Evolutionary conservation across 2,329 filamentous ascomycete species (phyloP).

Genomic region (Chaetomium sp.): DNA sequence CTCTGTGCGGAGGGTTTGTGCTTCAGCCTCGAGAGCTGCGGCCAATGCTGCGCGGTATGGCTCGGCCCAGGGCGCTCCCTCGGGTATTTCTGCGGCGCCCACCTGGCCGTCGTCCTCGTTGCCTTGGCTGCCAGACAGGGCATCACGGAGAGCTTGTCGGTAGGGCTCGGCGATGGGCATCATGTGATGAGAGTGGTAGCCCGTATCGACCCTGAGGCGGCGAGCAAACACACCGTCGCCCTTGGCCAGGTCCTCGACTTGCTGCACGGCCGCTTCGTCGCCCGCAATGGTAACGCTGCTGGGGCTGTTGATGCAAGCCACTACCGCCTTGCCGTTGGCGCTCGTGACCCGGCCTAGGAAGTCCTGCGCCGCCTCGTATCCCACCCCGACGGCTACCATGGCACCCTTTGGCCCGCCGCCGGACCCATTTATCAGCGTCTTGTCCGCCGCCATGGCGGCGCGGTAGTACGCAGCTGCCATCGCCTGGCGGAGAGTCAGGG

Average conservation of each 20-base stretch:
- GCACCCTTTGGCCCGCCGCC: constrained; percentile 23
- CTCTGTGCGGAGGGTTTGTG: too few relatives aligned
- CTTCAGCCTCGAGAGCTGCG: too few relatives aligned
- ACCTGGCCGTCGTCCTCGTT: too few relatives aligned
- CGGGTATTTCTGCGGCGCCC: too few relatives aligned
- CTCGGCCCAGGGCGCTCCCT: too few relatives aligned
- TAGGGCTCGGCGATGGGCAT: constrained; percentile 13
- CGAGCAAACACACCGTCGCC: constrained; percentile 20
- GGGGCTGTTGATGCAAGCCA: constrained; percentile 42
- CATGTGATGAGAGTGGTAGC: constrained; percentile 39
- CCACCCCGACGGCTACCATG: constrained; percentile 40
- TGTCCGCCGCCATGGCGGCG: constrained; percentile 28
- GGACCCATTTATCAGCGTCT: neutral
- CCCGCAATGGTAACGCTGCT: constrained; percentile 39
- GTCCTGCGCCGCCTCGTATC: constrained; percentile 30
- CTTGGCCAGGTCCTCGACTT: constrained; percentile 27
- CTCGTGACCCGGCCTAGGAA: constrained; percentile 31
- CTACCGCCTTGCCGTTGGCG: constrained; percentile 24
- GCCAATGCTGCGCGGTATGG: too few relatives aligned
- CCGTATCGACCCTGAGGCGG: constrained; percentile 38
- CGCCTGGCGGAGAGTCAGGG: constrained; percentile 36
- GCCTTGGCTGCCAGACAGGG: too few relatives aligned
- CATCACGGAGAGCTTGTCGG: too few relatives aligned
- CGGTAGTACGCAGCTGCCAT: constrained; percentile 42
- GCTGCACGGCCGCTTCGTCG: constrained; percentile 33